Conservation (phyloP, 306 rosid genomes). For the Acacia crassicarpa region DNA sequence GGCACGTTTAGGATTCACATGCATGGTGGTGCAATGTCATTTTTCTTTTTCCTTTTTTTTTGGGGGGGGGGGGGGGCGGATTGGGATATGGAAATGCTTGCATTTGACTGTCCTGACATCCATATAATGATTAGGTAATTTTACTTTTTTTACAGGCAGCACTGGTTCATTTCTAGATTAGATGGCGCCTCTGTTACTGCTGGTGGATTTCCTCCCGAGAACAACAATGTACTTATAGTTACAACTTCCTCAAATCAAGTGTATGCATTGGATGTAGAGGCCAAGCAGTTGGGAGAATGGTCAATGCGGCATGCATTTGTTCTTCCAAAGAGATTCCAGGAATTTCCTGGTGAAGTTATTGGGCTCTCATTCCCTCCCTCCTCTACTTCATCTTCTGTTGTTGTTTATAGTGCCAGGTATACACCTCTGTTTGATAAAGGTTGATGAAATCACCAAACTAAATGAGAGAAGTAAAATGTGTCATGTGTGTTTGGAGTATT, state of each 20-base stretch:
- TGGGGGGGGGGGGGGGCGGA: not conserved
- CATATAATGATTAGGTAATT: not conserved
- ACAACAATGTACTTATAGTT: conserved; percentile 67
- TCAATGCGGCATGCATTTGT: conserved; percentile 61
- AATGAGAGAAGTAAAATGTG: conserved; percentile 3
- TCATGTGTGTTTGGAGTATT: not conserved
- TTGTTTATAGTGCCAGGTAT: conserved; percentile 96
- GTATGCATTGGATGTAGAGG: conserved; percentile 88
- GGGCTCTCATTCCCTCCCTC: conserved; percentile 91
- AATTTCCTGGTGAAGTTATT: conserved; percentile 97
- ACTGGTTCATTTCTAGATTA: conserved; percentile 93
- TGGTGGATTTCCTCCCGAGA: conserved; percentile 85
- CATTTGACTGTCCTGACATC: conserved; percentile 9
- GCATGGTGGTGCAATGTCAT: not conserved
- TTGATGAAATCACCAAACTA: conserved; percentile 5
- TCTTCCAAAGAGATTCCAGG: conserved; percentile 84
- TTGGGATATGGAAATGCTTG: not conserved
- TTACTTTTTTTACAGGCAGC: conserved; percentile 59
- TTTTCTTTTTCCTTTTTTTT: not conserved
- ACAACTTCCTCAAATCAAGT: conserved; percentile 96
- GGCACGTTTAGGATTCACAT: not conserved
- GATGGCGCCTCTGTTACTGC: conserved; percentile 93
- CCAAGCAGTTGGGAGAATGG: conserved; percentile 87
- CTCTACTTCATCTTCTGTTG: conserved; percentile 58
- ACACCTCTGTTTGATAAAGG: not conserved